phyloP scores from a whole-genome alignment of 371 early-diverging fungal genomes.

The Mortierella sp. region DNA sequence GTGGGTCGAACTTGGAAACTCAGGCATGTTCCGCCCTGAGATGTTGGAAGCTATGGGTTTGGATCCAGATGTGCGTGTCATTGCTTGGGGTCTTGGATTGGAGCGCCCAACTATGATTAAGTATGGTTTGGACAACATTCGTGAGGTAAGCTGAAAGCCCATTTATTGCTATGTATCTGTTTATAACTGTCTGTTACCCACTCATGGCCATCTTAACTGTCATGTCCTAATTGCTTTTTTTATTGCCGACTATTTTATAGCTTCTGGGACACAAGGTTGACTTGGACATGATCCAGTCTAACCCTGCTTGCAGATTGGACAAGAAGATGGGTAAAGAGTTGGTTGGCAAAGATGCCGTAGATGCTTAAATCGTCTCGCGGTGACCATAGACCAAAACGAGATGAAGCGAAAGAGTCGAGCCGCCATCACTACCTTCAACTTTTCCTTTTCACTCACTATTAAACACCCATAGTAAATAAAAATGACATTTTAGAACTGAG shows the following conservation, averaged over 20 bases:
- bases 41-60: conserved; percentile 98
- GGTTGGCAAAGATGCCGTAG: conserved; percentile 61
- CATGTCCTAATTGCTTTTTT: neutral
- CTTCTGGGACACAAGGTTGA: conserved; percentile 99
- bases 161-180: neutral
- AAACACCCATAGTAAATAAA: neutral
- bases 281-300: conserved; percentile 93
- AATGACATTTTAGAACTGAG: neutral
- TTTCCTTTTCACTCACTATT: neutral
- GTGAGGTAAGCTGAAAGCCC: conserved; percentile 69
- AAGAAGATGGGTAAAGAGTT: conserved; percentile 83
- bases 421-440: neutral
- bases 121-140: conserved; percentile 97
- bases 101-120: conserved; percentile 99
- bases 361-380: conserved; percentile 23
- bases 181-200: too few relatives aligned
- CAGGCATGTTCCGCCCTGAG: conserved; percentile 99
- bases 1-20: conserved; percentile 99
- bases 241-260: conserved; percentile 15
- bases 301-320: conserved; percentile 91
- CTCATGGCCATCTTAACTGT: neutral
- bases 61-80: conserved; percentile 96
- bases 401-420: conserved; percentile 1
- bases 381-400: neutral
- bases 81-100: conserved; percentile 99